Evolutionary conservation across 805 yeast species (phyloP).

Genomic region (Tetrapisispora taiwanensis): DNA sequence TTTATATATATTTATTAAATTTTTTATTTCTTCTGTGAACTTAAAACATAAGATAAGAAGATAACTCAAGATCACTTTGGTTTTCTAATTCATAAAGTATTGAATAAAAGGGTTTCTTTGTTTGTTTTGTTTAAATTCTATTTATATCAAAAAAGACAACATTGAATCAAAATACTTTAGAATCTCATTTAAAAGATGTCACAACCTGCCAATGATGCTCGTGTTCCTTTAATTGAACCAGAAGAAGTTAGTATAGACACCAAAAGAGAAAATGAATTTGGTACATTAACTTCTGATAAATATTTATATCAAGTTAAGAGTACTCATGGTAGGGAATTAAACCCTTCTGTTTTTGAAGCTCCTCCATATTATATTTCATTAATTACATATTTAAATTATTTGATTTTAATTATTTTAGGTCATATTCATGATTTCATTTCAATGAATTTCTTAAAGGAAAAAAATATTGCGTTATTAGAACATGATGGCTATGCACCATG

Average conservation of each 20-base stretch:
- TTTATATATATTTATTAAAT: too few species aligned
- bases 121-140: too few species aligned
- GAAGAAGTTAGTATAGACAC: constrained; percentile 29
- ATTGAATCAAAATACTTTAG: not conserved
- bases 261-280: constrained; percentile 58
- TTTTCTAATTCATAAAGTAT: too few species aligned
- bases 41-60: too few species aligned
- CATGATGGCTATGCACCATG: constrained; percentile 92
- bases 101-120: too few species aligned
- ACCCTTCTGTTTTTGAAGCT: constrained; percentile 60
- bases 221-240: constrained; percentile 30
- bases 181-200: not conserved
- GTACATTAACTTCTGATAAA: constrained; percentile 53
- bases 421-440: constrained; percentile 87
- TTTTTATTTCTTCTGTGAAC: too few species aligned
- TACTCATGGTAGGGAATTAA: constrained; percentile 45
- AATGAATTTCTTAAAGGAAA: constrained; percentile 48
- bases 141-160: too few species aligned
- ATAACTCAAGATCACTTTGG: too few species aligned
- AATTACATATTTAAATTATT: constrained; percentile 75
- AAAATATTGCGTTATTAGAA: constrained; percentile 57
- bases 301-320: constrained; percentile 54
- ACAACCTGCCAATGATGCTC: constrained; percentile 1
- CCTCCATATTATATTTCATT: constrained; percentile 76
- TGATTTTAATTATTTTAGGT: constrained; percentile 78